phyloP scores from a whole-genome alignment of 129 eudicot genomes.

The sunflower (Helianthus annuus) region DNA sequence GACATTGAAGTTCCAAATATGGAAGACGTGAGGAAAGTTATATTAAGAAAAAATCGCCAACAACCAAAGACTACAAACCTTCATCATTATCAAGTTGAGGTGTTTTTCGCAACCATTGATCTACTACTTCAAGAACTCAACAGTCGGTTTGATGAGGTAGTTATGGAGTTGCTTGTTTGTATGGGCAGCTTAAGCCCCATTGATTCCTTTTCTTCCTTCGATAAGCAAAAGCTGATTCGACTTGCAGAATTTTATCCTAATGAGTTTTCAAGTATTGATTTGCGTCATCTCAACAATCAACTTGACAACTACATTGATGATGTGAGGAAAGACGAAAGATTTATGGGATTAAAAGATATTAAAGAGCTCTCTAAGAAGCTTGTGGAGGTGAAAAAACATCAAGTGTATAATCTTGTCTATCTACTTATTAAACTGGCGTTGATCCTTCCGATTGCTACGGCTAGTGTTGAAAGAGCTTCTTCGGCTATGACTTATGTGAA shows the following conservation, averaged over 20 bases:
- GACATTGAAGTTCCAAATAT: not conserved
- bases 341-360: conserved; percentile 18
- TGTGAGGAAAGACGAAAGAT: conserved; percentile 10
- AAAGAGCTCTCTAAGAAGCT: conserved; percentile 18
- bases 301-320: conserved; percentile 7
- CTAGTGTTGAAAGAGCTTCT: conserved; percentile 14
- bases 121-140: conserved; percentile 15
- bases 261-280: conserved; percentile 11
- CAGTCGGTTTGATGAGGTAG: conserved; percentile 10
- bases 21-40: not conserved
- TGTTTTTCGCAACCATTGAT: conserved; percentile 6
- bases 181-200: not conserved
- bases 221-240: conserved; percentile 17
- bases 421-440: conserved; percentile 16
- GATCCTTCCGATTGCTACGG: conserved; percentile 9
- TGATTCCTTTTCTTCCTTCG: not conserved
- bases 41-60: conserved; percentile 27
- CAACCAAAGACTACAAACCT: not conserved
- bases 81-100: conserved; percentile 15
- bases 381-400: conserved; percentile 14
- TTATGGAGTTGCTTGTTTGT: not conserved
- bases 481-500: conserved; percentile 7
- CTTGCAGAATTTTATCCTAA: conserved; percentile 14
- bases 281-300: not conserved
- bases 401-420: conserved; percentile 16